Base-by-base conservation (phyloP, 768 basidiomycete species). In the Leccinellum luteum region DNA sequence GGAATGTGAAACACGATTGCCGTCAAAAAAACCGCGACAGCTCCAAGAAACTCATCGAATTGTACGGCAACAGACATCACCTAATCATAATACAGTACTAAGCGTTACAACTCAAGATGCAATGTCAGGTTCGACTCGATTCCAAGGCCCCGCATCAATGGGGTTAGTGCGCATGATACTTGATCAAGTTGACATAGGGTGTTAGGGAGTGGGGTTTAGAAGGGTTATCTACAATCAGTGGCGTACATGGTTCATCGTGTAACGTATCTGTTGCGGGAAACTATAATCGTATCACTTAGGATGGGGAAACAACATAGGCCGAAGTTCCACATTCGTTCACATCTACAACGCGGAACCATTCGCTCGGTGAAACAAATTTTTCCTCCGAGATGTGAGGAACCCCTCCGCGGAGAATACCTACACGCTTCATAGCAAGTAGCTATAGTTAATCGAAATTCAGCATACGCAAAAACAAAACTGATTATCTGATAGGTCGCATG, bases 391-490 rank as follows among this genome's bases (percentile, higher is more conserved):
- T 27, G 25, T 48, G 52, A 31, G 53, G 52, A 4, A 41, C 35
- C 10, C 47, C 52, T 17, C 52, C 52, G 6, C 9, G 44, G 12
- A 57, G 56, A 19, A 57, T 57, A n/a, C 56, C 45, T 19, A 54
- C 52, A 12, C 35, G 52, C 15, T 48, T 57, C 56, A 54, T 57
- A 10, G 56, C 34, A 7, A 54, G 45, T 13, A 57, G n/a, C 56
- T 57, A 25, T 8, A 9, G 28, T 13, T 19, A 8, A 21, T 54
- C 4, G 48, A 32, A 25, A 19, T 19, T 28, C 13, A 38, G 32
- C n/a, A 34, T 4, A 23, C 15, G 21, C 5, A 15, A 57, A 12
- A 19, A 13, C n/a, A n/a, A 48, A 17, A 17, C 0, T 14, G 32
- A 32, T 32, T 38, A 38, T 38, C 9, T 17, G 38, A n/a, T n/a